Conservation (phyloP, 2,329 filamentous ascomycete genomes). For the Ceratocystis variospora region DNA sequence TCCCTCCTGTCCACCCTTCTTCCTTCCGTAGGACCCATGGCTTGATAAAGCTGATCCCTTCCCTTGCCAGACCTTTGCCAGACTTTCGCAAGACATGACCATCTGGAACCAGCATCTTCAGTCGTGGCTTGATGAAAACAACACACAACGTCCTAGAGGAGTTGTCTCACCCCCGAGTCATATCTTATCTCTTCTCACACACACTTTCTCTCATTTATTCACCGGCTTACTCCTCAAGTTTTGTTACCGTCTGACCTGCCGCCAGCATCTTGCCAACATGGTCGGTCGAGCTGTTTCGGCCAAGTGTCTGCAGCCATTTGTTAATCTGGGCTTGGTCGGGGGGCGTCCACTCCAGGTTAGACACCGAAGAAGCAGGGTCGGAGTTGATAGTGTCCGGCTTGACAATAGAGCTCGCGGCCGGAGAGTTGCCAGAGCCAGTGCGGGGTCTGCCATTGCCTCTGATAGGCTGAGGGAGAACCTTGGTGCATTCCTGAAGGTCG, state of each 20-base stretch:
- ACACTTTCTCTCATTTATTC: neutral
- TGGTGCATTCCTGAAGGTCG: slow-evolving; percentile 40
- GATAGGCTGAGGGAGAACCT: slow-evolving; percentile 32
- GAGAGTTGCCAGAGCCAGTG: neutral
- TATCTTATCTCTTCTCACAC: neutral
- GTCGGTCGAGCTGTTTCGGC: neutral
- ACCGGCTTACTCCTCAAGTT: neutral
- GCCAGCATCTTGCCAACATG: neutral
- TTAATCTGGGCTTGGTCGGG: slow-evolving; percentile 22
- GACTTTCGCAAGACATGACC: neutral
- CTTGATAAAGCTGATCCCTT: slow-evolving; percentile 4
- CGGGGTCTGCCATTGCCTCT: neutral
- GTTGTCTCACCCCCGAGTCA: neutral
- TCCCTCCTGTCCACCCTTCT: neutral
- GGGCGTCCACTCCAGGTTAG: neutral
- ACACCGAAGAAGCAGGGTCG: neutral
- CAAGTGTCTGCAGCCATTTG: slow-evolving; percentile 22
- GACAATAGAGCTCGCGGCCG: neutral
- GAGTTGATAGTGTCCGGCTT: slow-evolving; percentile 15
- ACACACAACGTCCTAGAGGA: neutral
- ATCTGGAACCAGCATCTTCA: neutral
- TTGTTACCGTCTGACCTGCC: neutral
- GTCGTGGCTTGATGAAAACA: neutral
- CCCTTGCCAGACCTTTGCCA: too few relatives aligned
- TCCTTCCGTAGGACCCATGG: slow-evolving; percentile 1